A percentile compares a stretch with the other conserved stretches of the same genome.
Conservation (phyloP, 2,329 filamentous ascomycete species). For the Xylariaceae sp. region DNA sequence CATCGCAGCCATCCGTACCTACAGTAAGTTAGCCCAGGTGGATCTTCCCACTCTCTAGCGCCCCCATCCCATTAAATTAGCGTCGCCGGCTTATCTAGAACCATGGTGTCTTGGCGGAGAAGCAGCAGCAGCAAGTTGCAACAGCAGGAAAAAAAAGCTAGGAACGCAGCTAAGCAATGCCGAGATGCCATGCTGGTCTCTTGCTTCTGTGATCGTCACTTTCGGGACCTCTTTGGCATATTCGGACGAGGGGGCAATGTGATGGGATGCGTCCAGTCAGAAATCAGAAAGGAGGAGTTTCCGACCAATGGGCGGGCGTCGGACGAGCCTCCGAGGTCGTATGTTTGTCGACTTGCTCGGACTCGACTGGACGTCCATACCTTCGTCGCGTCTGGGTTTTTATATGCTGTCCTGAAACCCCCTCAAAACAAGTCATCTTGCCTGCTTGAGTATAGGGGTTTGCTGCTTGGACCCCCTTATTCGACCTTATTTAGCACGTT, state of each 20-base stretch:
- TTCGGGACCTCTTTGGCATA: too few species aligned
- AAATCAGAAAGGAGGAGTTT: too few species aligned
- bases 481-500: neutral
- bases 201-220: too few species aligned
- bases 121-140: neutral
- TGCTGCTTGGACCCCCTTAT: neutral
- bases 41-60: neutral
- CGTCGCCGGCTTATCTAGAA: neutral
- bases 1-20: too few species aligned
- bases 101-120: neutral
- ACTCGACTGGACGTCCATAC: neutral
- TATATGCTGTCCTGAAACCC: neutral
- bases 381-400: neutral
- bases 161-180: too few species aligned
- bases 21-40: neutral
- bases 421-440: neutral
- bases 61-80: neutral
- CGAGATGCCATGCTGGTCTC: too few species aligned
- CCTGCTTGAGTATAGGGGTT: neutral
- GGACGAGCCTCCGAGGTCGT: neutral
- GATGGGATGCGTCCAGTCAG: too few species aligned
- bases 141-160: neutral
- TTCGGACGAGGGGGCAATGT: too few species aligned
- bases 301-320: too few species aligned
- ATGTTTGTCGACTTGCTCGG: neutral